A percentile compares a stretch with the other conserved stretches of the same genome.
Evolutionary conservation across 1,284 basidiomycete genomes (phyloP).

Genomic region (Taiwanofungus camphoratus): DNA sequence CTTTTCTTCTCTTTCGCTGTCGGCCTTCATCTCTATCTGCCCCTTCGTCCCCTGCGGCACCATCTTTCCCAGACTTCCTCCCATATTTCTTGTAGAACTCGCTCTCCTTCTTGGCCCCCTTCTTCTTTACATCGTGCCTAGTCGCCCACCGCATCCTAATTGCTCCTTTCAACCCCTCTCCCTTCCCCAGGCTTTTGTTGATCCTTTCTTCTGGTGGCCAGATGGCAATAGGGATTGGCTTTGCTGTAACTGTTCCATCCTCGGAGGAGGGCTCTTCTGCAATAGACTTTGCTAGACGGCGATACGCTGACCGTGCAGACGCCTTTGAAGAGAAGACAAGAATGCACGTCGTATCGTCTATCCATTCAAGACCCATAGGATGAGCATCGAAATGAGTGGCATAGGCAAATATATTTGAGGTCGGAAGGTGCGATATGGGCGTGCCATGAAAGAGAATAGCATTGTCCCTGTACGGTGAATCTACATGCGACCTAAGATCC

Average conservation of each 20-base stretch:
- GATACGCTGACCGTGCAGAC: conserved; percentile 47
- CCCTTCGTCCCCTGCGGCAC: conserved; percentile 11
- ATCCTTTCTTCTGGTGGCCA: conserved; percentile 79
- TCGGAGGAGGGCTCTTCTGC: conserved; percentile 43
- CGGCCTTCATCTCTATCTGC: conserved; percentile 25
- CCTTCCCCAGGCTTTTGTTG: conserved; percentile 57
- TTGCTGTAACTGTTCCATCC: conserved; percentile 54
- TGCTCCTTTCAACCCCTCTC: conserved; percentile 54
- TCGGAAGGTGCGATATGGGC: conserved; percentile 65
- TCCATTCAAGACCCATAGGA: conserved; percentile 71
- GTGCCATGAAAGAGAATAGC: conserved; percentile 66
- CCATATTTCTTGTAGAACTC: conserved; percentile 75
- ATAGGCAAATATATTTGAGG: conserved; percentile 69
- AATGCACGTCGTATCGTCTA: conserved; percentile 73
- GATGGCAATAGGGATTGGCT: conserved; percentile 59
- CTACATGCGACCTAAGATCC: conserved; percentile 13
- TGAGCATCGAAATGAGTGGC: conserved; percentile 64
- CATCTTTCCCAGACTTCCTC: conserved; percentile 52
- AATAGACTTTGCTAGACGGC: conserved; percentile 42
- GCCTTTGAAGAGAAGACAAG: conserved; percentile 59
- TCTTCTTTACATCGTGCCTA: conserved; percentile 64
- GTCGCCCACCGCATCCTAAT: conserved; percentile 71
- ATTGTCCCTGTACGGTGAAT: conserved; percentile 47
- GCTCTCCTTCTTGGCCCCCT: conserved; percentile 61
- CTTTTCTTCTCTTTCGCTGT: conserved; percentile 33